Evolutionary conservation across 352 stramenopile species (phyloP).

Genomic region (Bremia lactucae): DNA sequence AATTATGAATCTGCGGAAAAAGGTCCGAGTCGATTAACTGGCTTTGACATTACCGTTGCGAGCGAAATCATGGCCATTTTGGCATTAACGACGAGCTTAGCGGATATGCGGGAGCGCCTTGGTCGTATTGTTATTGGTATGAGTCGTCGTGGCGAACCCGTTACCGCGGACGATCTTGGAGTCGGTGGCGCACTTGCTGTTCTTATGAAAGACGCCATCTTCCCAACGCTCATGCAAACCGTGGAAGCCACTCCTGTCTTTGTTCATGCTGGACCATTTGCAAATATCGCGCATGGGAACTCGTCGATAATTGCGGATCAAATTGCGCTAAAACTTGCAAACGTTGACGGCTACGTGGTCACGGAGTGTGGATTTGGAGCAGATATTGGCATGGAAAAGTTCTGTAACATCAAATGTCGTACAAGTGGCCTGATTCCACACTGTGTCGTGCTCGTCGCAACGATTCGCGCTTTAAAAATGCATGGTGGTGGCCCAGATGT

Average conservation of each 20-base stretch:
- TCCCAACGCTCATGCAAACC: conserved; percentile 97
- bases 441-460: conserved; percentile 96
- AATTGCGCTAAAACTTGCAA: conserved; percentile 89
- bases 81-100: conserved; percentile 88
- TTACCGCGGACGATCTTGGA: conserved; percentile 96
- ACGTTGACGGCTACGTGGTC: conserved; percentile 93
- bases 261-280: conserved; percentile 97
- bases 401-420: conserved; percentile 99
- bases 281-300: conserved; percentile 96
- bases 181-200: conserved; percentile 93
- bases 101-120: conserved; percentile 91
- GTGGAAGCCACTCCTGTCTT: conserved; percentile 93
- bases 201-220: conserved; percentile 96
- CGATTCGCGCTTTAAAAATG: conserved; percentile 97
- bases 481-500: conserved; percentile 96
- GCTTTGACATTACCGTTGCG: conserved; percentile 88
- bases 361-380: conserved; percentile 97
- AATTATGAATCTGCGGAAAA: conserved; percentile 89
- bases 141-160: conserved; percentile 59
- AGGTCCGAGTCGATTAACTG: conserved; percentile 54
- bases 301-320: conserved; percentile 96
- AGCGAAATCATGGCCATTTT: conserved; percentile 99
- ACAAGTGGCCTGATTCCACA: conserved; percentile 91
- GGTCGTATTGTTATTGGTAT: conserved; percentile 92
- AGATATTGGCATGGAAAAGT: conserved; percentile 96